Evolutionary conservation across 495 filamentous ascomycete genomes (phyloP), one percentile per base, ranked within the genome.

Genomic region (Apodospora peruviana): DNA sequence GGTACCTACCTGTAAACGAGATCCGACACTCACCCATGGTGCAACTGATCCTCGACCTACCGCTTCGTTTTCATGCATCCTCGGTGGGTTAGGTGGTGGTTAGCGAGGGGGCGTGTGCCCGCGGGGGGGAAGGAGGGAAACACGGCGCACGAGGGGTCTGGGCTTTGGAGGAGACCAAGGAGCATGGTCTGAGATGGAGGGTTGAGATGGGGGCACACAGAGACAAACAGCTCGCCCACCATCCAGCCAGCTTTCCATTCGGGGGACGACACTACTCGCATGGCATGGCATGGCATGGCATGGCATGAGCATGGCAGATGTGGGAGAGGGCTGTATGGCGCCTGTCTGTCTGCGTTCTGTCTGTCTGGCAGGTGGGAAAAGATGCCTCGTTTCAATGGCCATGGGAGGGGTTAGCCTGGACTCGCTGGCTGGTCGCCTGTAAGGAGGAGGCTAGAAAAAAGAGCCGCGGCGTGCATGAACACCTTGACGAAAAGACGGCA

Each of bases 261-360:
- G n/a, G n/a, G n/a, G n/a, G n/a, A n/a, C n/a, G n/a, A n/a, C n/a
- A 18, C 12, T 17, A 44, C 20, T 36, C 18, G 24, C 43, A 41
- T 40, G 37, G 29, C 24, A 41, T 46, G 29, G 45, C 45, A 45
- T 45, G 43, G 29, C 43, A 45, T 45, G 29, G 17, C 43, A 45
- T 45, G 17, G 37, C 45, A 48, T 29, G 21, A 4, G 41, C 20
- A 43, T n/a, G 12, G 21, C n/a, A n/a, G n/a, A n/a, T n/a, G n/a
- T n/a, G n/a, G n/a, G n/a, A n/a, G n/a, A 9, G 4, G 40, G 9
- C 27, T 32, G 27, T 14, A 32, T 32, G 27, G 27, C 27, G 14
- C 14, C 7, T 32, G n/a, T n/a, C n/a, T 14, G 27, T 32, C 7
- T 32, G 27, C 14, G 14, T 32, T 7, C 7, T 14, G 14, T 32